Conservation (phyloP, 306 rosid species). For the Cicer judaicum region DNA sequence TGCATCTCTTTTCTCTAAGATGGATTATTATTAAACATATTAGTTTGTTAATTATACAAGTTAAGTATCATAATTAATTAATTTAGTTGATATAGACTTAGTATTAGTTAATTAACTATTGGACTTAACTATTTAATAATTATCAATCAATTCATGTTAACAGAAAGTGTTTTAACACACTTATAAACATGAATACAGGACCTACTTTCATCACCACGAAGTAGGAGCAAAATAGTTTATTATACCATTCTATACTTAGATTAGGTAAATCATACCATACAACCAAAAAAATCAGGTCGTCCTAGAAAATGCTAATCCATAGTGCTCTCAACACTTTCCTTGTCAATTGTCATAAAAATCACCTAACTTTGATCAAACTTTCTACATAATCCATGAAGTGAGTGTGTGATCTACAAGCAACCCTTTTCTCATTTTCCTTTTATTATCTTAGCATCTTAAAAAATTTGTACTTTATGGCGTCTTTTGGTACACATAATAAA, state of each 20-base stretch:
- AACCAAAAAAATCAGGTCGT: neutral
- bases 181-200: constrained; percentile 16
- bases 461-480: constrained; percentile 50
- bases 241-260: neutral
- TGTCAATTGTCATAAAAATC: constrained; percentile 37
- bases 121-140: too few relatives aligned
- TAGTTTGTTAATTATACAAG: too few relatives aligned
- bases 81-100: too few relatives aligned
- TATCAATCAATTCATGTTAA: neutral
- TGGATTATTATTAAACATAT: too few relatives aligned
- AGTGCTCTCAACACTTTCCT: constrained; percentile 52
- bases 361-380: constrained; percentile 8
- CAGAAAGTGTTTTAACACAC: constrained; percentile 4
- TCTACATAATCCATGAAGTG: constrained; percentile 40
- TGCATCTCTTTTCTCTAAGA: neutral
- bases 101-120: too few relatives aligned
- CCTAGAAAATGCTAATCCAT: constrained; percentile 24
- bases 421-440: constrained; percentile 27
- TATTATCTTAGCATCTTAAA: neutral
- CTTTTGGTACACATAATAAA: constrained; percentile 35
- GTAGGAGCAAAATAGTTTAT: neutral
- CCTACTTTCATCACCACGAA: constrained; percentile 12
- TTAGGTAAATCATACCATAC: constrained; percentile 31
- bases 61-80: too few relatives aligned
- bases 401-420: constrained; percentile 56